Base-by-base conservation (phyloP, 768 basidiomycete species). In the Pleurotus citrinopileatus region DNA sequence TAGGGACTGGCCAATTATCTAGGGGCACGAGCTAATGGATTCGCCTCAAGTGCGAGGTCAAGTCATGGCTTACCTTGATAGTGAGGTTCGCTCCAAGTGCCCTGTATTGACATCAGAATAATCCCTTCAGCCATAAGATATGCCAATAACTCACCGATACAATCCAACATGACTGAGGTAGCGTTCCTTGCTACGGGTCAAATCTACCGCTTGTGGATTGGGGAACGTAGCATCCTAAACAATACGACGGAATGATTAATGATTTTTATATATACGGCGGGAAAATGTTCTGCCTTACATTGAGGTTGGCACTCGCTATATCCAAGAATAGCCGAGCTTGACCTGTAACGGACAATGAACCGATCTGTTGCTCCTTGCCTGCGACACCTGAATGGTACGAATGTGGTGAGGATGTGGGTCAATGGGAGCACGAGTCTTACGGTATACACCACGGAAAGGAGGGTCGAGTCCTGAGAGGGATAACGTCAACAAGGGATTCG, bases 361-460 rank as follows among this genome's bases (percentile, higher is more conserved):
- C 74, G 27, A 86, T 60, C 0, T 65, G 60, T 27, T 76, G 71
- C 34, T 82, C 75, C 45, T 72, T 73, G 43, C 76, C 65, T 0
- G 80, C 77, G 53, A 79, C 65, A 47, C 83, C 83, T 77, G 42
- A 32, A 15, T 53, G 12, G 45, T 53, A 23, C 34, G 26, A 48
- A 37, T 43, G 23, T 29, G 38, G 8, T 23, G 12, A 27, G 44
- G 34, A 23, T 52, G 26, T 4, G 27, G 51, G 34, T 37, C 52
- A 27, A 57, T 17, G 37, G 22, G 6, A 22, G 22, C 23, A 23
- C 7, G 69, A n/a, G n/a, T n/a, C 80, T 59, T 62, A 82, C 86
- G 86, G 61, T 79, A 84, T 27, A 81, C 79, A 52, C 90, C 89
- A 52, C 76, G 78, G 73, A 91, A 84, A 2, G 84, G 78, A 8